These are phyloP conservation scores for Kwoniella pini DNA, from an alignment of 768 basidiomycete genomes.

Conservation along the genomic window DNA sequence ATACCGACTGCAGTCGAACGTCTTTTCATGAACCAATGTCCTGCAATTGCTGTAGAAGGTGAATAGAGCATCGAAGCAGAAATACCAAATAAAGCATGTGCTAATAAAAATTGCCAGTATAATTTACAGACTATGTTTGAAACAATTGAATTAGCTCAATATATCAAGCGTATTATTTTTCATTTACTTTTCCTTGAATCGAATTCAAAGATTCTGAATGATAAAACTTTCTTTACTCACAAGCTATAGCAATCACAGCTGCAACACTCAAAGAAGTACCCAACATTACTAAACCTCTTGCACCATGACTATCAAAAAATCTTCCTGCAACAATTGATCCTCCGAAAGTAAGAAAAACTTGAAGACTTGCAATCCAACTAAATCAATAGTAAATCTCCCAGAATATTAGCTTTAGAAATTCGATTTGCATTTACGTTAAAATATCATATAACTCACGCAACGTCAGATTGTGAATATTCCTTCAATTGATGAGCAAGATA, in stretches of 20 bases:
- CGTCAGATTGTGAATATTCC: slow-evolving; percentile 31
- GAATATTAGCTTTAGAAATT: no score
- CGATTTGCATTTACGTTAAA: background rate
- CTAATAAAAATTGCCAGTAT: slow-evolving; percentile 52
- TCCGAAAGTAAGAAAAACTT: slow-evolving; percentile 39
- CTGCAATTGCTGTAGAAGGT: slow-evolving; percentile 45
- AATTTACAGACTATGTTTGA: slow-evolving; percentile 44
- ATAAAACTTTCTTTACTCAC: slow-evolving; percentile 27
- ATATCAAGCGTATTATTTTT: no score
- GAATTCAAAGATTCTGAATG: background rate
- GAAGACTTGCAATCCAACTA: slow-evolving; percentile 47
- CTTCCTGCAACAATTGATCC: slow-evolving; percentile 41
- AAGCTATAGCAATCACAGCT: slow-evolving; percentile 44
- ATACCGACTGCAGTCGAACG: slow-evolving; percentile 47
- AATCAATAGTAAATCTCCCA: no score
- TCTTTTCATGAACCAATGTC: slow-evolving; percentile 50
- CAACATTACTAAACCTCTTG: slow-evolving; percentile 29
- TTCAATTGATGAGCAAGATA: slow-evolving; percentile 39
- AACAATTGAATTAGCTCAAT: background rate
- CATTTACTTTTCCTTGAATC: no score
- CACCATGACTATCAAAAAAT: slow-evolving; percentile 49
- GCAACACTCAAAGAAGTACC: slow-evolving; percentile 35
- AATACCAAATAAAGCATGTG: slow-evolving; percentile 44
- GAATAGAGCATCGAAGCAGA: slow-evolving; percentile 43
- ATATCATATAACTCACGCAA: slow-evolving; percentile 28